Percentiles rank a stretch among this genome's conserved stretches.
These are phyloP conservation scores for Candida awuae DNA, from an alignment of 805 yeast genomes.

Conservation along the genomic window DNA sequence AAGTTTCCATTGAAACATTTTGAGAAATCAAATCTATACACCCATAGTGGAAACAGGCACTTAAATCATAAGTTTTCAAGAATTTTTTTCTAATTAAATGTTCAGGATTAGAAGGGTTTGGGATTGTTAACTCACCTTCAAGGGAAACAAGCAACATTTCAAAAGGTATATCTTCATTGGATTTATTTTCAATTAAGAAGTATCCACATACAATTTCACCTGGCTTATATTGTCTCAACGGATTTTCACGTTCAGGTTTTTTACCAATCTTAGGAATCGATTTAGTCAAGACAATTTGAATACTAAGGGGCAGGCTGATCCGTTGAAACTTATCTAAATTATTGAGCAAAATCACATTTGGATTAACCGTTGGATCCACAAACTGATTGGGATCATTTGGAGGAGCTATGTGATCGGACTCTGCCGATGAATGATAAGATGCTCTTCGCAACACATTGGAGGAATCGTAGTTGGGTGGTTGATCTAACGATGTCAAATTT, in stretches of 20 bases:
- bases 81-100: slow-evolving; percentile 25
- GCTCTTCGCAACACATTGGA: background rate
- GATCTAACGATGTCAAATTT: background rate
- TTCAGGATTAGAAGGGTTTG: slow-evolving; percentile 3
- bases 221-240: slow-evolving; percentile 48
- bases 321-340: slow-evolving; percentile 21
- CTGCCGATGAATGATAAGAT: background rate
- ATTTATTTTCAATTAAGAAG: slow-evolving; percentile 35
- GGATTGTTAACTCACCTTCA: slow-evolving; percentile 38
- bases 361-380: slow-evolving; percentile 18
- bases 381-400: slow-evolving; percentile 7
- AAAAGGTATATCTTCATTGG: slow-evolving; percentile 39
- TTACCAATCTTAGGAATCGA: slow-evolving; percentile 28
- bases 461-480: slow-evolving; percentile 22
- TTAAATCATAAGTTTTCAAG: slow-evolving; percentile 42
- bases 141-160: slow-evolving; percentile 55
- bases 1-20: slow-evolving; percentile 4
- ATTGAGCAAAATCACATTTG: slow-evolving; percentile 22
- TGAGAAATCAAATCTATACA: slow-evolving; percentile 15
- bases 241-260: slow-evolving; percentile 23
- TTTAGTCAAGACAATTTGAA: slow-evolving; percentile 33
- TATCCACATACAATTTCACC: slow-evolving; percentile 65
- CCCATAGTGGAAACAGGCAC: slow-evolving; percentile 43
- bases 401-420: background rate
- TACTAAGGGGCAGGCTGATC: slow-evolving; percentile 20